Base-by-base conservation (phyloP, 1,284 basidiomycete species). In the Tilletia setariae region DNA sequence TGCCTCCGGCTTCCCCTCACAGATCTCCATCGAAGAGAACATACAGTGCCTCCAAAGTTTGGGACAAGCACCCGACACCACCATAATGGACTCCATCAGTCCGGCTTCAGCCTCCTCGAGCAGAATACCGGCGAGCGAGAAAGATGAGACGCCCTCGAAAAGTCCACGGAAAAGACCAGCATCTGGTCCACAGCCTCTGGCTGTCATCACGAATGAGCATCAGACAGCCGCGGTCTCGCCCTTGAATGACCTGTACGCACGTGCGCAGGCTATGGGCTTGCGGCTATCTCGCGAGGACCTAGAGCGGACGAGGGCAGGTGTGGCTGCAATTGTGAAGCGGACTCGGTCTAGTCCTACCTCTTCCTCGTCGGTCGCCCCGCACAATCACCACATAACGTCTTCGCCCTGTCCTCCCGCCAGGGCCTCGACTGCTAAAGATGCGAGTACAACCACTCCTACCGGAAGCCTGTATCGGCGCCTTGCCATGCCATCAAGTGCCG, bases 261-360 rank as follows among this genome's bases (percentile, higher is more conserved):
- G 76, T 25, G 79, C 79, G 9, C 78, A 79, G 43, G 79, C 79
- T 0, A 76, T 80, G 67, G 80, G 80, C 42, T 68, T 81, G 19
- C 71, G 72, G 11, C 72, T 81, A 30, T 77, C 77, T 1, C 72
- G 80, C 32, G 76, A 79, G 63, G 79, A 82, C 63, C 78, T 75
- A 66, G 80, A 81, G 56, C 70, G 79, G 32, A 79, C 77, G 4
- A 74, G 78, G 35, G 77, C 77, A 0, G 79, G 79, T 30, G 75
- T 82, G 2, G 69, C 77, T 8, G 80, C 80, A 19, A 80, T 82
- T 63, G 75, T 82, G 68, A 61, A 61, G 28, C 51, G 51, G 23
- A 53, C 21, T 53, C 51, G 51, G 28, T 25, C 40, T 42, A 46
- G 40, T 42, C 42, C 62, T 19, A n/a, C 62, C 19, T 63, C 62